Conservation (phyloP, 345 rosid species). For the Moricandia moricandioides region DNA sequence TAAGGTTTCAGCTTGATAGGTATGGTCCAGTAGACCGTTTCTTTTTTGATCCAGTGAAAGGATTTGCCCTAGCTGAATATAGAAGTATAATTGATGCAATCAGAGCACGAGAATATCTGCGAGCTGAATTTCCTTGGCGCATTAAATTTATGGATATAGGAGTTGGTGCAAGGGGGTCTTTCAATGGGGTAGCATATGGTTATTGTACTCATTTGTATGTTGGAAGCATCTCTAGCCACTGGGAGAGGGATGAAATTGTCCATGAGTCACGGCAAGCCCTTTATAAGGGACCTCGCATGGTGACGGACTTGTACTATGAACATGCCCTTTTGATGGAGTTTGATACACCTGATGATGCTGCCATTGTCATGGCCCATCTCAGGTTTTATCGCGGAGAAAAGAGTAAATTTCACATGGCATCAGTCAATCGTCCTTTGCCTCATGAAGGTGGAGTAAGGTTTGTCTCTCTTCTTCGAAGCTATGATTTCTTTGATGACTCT, state of each 20-base stretch:
- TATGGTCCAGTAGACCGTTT: conserved; percentile 81
- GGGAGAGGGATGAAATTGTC: conserved; percentile 85
- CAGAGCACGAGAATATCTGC: conserved; percentile 81
- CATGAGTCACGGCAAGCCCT: conserved; percentile 83
- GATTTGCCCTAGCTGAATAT: conserved; percentile 85
- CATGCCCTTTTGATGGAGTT: conserved; percentile 87
- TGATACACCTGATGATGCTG: conserved; percentile 89
- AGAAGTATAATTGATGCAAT: conserved; percentile 84
- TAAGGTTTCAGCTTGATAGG: conserved; percentile 82
- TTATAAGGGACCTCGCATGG: conserved; percentile 73
- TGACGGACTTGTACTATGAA: conserved; percentile 72
- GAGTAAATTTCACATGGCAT: conserved; percentile 48
- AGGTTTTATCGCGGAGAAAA: conserved; percentile 65
- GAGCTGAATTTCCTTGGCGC: conserved; percentile 74
- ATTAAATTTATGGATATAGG: conserved; percentile 86
- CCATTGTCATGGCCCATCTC: conserved; percentile 79
- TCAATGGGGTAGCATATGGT: conserved; percentile 80
- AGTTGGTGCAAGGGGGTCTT: conserved; percentile 71
- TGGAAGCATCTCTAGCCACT: conserved; percentile 72
- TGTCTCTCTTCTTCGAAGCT: conserved; percentile 27
- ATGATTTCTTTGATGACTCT: conserved; percentile 10
- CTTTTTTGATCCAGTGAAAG: conserved; percentile 68
- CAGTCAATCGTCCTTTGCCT: conserved; percentile 49
- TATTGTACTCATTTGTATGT: conserved; percentile 74
- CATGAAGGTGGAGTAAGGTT: conserved; percentile 63